Evolutionary conservation across 345 rosid genomes (phyloP).

Genomic region (Ceriops zippeliana): DNA sequence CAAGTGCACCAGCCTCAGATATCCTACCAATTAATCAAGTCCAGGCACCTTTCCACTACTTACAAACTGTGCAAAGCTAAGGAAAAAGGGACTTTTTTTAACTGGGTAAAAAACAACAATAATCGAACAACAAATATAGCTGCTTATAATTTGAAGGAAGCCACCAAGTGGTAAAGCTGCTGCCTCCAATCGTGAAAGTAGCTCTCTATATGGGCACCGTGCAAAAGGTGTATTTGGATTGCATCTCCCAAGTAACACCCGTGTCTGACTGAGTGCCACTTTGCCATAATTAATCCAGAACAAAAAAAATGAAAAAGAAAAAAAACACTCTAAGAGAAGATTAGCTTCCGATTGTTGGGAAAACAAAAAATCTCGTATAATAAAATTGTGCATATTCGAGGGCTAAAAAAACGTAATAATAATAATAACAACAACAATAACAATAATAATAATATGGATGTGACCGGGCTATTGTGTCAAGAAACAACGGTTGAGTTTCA

Average conservation of each 20-base stretch:
- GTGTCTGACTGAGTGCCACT: slow-evolving; percentile 24
- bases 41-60: too few relatives aligned
- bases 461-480: slow-evolving; percentile 22
- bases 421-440: too few relatives aligned
- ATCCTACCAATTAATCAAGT: too few relatives aligned
- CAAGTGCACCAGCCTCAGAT: too few relatives aligned
- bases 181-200: slow-evolving; percentile 3
- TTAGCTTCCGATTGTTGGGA: too few relatives aligned
- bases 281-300: too few relatives aligned
- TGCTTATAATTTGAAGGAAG: slow-evolving; percentile 11
- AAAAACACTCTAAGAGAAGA: too few relatives aligned
- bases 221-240: slow-evolving; percentile 7
- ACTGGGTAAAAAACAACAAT: too few relatives aligned
- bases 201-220: neutral
- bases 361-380: neutral
- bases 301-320: too few relatives aligned
- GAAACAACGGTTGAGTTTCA: slow-evolving; percentile 26
- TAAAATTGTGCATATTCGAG: neutral
- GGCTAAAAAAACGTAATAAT: fast-evolving
- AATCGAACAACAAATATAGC: neutral
- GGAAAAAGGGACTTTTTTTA: too few relatives aligned
- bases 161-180: neutral
- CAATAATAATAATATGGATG: neutral
- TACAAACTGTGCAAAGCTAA: too few relatives aligned
- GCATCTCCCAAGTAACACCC: slow-evolving; percentile 6